phyloP scores from a whole-genome alignment of 176 grass and related monocot species.

The Thinopyrum elongatum region DNA sequence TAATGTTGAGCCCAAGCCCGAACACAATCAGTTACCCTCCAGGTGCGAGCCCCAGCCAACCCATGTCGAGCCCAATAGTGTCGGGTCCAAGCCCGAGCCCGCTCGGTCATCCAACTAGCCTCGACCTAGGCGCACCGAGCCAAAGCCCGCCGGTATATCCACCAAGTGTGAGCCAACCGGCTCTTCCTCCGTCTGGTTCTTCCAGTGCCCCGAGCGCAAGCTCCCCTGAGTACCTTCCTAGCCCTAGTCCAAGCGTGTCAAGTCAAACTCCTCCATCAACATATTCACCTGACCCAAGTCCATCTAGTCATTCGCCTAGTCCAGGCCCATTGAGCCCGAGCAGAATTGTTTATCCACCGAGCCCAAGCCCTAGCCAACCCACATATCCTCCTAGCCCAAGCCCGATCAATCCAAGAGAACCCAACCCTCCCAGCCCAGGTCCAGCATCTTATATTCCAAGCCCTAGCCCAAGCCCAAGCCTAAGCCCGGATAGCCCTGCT shows the following conservation, averaged over 20 bases:
- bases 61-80: background rate
- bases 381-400: background rate
- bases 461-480: background rate
- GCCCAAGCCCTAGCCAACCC: background rate
- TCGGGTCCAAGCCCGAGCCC: background rate
- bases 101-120: background rate
- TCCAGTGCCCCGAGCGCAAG: background rate
- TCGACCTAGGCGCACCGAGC: background rate
- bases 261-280: no score
- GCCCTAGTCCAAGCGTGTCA: background rate
- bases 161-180: background rate
- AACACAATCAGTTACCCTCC: background rate
- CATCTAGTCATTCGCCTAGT: background rate
- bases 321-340: background rate
- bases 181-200: background rate
- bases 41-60: background rate
- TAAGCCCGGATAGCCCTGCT: background rate
- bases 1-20: background rate
- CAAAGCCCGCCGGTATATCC: background rate
- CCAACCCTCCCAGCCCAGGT: background rate
- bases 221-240: background rate
- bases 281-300: background rate
- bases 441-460: background rate
- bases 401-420: background rate
- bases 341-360: background rate